Evolutionary conservation across 2,329 filamentous ascomycete species (phyloP).

Genomic region (Monilinia fructicola): DNA sequence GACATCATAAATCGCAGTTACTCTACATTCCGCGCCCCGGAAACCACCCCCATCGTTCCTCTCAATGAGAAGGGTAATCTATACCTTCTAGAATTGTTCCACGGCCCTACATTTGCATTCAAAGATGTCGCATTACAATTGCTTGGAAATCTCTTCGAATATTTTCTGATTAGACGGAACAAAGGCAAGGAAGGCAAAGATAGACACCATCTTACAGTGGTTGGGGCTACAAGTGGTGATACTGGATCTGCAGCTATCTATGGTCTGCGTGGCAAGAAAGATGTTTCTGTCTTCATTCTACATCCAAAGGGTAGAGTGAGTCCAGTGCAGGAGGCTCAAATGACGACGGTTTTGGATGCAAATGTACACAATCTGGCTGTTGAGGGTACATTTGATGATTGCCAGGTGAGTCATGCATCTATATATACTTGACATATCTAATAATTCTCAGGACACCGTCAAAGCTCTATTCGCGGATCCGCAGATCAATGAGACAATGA

Average conservation of each 20-base stretch:
- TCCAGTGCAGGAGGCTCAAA: constrained; percentile 92
- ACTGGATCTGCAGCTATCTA: constrained; percentile 97
- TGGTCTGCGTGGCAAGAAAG: constrained; percentile 90
- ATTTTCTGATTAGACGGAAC: constrained; percentile 76
- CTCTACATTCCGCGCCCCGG: constrained; percentile 77
- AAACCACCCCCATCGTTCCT: constrained; percentile 78
- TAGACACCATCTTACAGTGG: constrained; percentile 76
- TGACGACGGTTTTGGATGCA: constrained; percentile 87
- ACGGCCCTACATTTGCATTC: constrained; percentile 93
- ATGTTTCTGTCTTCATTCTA: constrained; percentile 94
- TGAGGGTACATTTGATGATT: constrained; percentile 91
- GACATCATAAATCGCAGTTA: constrained; percentile 83
- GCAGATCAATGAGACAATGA: constrained; percentile 77
- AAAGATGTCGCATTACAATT: constrained; percentile 95
- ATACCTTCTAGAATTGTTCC: constrained; percentile 90
- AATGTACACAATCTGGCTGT: constrained; percentile 94
- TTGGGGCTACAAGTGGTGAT: constrained; percentile 83
- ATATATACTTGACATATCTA: constrained; percentile 22
- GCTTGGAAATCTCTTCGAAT: constrained; percentile 93
- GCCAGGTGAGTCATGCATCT: constrained; percentile 59
- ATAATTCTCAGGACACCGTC: constrained; percentile 68
- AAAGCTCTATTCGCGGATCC: constrained; percentile 88
- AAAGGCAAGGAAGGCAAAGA: constrained; percentile 61
- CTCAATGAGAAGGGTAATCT: constrained; percentile 70
- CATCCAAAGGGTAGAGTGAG: constrained; percentile 88